Evolutionary conservation across 306 rosid genomes (phyloP).

Genomic region (cucumber (Cucumis sativus)): DNA sequence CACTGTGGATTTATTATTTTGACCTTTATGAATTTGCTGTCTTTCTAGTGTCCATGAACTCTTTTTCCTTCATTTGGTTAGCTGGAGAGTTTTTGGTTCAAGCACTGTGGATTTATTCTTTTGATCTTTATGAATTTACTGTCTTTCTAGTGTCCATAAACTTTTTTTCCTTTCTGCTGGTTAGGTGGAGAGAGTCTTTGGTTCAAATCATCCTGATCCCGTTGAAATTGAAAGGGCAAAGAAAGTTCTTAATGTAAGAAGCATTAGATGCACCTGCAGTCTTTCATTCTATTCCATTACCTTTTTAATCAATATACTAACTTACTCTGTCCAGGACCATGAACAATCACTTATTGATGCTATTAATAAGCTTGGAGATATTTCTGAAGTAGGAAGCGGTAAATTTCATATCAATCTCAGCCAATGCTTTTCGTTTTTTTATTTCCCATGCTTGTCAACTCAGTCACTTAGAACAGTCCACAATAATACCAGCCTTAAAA

Average conservation of each 20-base stretch:
- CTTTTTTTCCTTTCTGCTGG: neutral
- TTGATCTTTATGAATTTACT: conserved; percentile 2
- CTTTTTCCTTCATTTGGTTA: too few relatives aligned
- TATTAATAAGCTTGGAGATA: conserved; percentile 53
- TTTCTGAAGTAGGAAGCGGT: conserved; percentile 88
- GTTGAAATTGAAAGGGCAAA: conserved; percentile 72
- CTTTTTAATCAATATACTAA: conserved; percentile 2
- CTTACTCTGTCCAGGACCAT: conserved; percentile 50
- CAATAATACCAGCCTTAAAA: neutral
- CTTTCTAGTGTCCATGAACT: neutral
- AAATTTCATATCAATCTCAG: conserved; percentile 11
- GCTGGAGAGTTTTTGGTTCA: conserved; percentile 18
- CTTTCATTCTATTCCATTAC: neutral
- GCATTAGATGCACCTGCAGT: neutral
- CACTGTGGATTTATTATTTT: neutral
- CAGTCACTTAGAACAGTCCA: neutral
- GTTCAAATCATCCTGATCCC: conserved; percentile 67
- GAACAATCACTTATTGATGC: conserved; percentile 88
- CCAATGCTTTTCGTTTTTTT: neutral
- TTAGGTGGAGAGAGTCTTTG: conserved; percentile 88
- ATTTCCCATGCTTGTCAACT: neutral
- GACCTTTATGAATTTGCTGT: conserved; percentile 3
- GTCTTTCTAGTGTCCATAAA: neutral
- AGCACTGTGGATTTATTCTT: neutral
- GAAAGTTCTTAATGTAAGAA: conserved; percentile 64